A percentile compares a stretch with the other conserved stretches of the same genome.
These are phyloP conservation scores for Boletus barrowsii DNA, from an alignment of 768 basidiomycete species.

Conservation along the genomic window DNA sequence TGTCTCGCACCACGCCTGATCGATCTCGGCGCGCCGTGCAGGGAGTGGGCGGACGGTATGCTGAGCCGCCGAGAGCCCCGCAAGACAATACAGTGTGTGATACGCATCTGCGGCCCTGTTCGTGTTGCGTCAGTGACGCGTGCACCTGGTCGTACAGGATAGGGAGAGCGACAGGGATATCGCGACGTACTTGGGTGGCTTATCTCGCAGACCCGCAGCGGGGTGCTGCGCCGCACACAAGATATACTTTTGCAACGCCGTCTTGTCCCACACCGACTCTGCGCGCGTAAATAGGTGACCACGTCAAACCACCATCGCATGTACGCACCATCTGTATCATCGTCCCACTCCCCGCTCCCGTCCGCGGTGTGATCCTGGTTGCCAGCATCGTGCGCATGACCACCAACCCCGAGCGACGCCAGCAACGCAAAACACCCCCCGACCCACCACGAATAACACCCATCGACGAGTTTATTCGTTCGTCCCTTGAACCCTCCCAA, in stretches of 20 bases:
- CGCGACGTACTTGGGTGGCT: slow-evolving; percentile 78
- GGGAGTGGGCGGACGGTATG: slow-evolving; percentile 62
- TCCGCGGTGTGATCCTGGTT: slow-evolving; percentile 18
- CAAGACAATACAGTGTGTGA: slow-evolving; percentile 90
- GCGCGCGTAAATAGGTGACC: not conserved
- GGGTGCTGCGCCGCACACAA: slow-evolving; percentile 83
- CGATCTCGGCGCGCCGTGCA: slow-evolving; percentile 33
- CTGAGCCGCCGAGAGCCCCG: slow-evolving; percentile 87
- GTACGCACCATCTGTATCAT: slow-evolving; percentile 63
- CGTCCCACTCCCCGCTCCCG: slow-evolving; percentile 55
- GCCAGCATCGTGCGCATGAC: not conserved
- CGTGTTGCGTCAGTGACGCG: not conserved
- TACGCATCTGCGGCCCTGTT: slow-evolving; percentile 85
- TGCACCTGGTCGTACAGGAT: too few relatives aligned
- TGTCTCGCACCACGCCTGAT: slow-evolving; percentile 36
- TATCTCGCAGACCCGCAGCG: slow-evolving; percentile 87
- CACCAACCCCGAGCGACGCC: slow-evolving; percentile 49
- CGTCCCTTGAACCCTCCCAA: slow-evolving; percentile 91
- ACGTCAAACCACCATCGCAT: too few relatives aligned
- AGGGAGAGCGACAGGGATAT: not conserved
- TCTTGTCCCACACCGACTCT: slow-evolving; percentile 54
- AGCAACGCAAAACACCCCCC: slow-evolving; percentile 83
- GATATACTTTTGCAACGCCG: slow-evolving; percentile 84
- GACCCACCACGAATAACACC: slow-evolving; percentile 99
- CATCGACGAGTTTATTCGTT: slow-evolving; percentile 98